Conservation (phyloP, 371 early-diverging fungal genomes). For the Lichtheimia hyalospora region DNA sequence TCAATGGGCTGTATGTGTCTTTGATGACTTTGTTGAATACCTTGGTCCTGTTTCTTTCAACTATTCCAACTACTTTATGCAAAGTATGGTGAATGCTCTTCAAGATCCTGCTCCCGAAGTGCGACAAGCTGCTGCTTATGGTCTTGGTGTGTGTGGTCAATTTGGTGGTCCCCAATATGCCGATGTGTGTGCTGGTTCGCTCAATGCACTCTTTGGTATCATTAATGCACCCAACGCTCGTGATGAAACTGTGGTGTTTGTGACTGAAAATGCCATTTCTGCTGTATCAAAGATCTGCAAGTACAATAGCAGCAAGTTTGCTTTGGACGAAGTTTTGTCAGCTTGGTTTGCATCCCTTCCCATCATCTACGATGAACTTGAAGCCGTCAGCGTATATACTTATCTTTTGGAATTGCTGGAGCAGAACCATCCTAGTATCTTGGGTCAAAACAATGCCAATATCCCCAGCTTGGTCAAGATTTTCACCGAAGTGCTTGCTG, state of each 20-base stretch:
- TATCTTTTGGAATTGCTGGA: constrained; percentile 78
- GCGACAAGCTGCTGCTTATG: constrained; percentile 92
- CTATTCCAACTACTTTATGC: constrained; percentile 75
- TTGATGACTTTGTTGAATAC: constrained; percentile 90
- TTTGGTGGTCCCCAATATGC: constrained; percentile 80
- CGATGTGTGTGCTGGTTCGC: constrained; percentile 61
- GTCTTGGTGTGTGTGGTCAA: constrained; percentile 86
- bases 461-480: constrained; percentile 69
- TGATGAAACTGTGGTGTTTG: constrained; percentile 71
- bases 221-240: constrained; percentile 69
- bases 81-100: constrained; percentile 62
- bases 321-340: constrained; percentile 65
- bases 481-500: constrained; percentile 68
- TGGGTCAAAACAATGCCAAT: constrained; percentile 62
- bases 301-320: constrained; percentile 57
- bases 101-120: constrained; percentile 71
- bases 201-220: constrained; percentile 65
- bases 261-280: constrained; percentile 89
- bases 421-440: constrained; percentile 59
- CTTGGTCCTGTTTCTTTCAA: constrained; percentile 77
- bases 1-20: constrained; percentile 90
- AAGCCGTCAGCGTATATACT: constrained; percentile 74
- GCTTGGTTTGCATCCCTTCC: constrained; percentile 84
- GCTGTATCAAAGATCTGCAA: constrained; percentile 88
- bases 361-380: constrained; percentile 84